Percentiles rank a stretch among this genome's conserved stretches.
phyloP scores from a whole-genome alignment of 208 protist genomes.

The Herpetomonas samuelpessoai region DNA sequence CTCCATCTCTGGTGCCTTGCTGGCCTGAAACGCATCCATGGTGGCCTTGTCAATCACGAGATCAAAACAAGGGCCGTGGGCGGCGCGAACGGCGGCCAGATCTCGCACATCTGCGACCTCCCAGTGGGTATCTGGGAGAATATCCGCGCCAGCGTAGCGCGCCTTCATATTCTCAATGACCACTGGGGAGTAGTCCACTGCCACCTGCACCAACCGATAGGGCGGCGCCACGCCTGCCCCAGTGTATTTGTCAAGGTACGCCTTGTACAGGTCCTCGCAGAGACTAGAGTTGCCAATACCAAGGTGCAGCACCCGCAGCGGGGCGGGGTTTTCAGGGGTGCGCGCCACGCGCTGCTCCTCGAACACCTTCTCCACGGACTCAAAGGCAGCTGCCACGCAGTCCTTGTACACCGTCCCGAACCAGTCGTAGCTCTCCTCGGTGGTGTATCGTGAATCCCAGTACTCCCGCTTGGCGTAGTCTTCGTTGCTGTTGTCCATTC shows the following conservation, averaged over 20 bases:
- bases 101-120: conserved; percentile 74
- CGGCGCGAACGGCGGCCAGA: conserved; percentile 32
- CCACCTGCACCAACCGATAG: conserved; percentile 64
- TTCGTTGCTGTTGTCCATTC: conserved; percentile 49
- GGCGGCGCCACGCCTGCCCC: conserved; percentile 23
- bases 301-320: conserved; percentile 68
- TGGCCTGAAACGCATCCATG: conserved; percentile 83
- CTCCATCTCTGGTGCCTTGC: conserved; percentile 43
- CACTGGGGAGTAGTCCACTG: conserved; percentile 77
- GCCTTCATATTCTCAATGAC: conserved; percentile 73
- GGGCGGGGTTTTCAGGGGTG: not conserved
- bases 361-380: conserved; percentile 39
- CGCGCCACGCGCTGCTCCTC: conserved; percentile 2
- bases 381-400: conserved; percentile 45
- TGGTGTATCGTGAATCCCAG: conserved; percentile 69
- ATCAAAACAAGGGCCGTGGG: conserved; percentile 64
- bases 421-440: conserved; percentile 81
- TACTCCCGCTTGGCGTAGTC: conserved; percentile 73
- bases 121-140: conserved; percentile 56
- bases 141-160: conserved; percentile 23
- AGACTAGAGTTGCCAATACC: conserved; percentile 80
- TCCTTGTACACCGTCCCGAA: conserved; percentile 68
- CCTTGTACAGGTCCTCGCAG: conserved; percentile 51
- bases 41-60: conserved; percentile 82
- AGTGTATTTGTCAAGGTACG: conserved; percentile 18